Conservation (phyloP, 345 rosid genomes). For the Ricinus communis region DNA sequence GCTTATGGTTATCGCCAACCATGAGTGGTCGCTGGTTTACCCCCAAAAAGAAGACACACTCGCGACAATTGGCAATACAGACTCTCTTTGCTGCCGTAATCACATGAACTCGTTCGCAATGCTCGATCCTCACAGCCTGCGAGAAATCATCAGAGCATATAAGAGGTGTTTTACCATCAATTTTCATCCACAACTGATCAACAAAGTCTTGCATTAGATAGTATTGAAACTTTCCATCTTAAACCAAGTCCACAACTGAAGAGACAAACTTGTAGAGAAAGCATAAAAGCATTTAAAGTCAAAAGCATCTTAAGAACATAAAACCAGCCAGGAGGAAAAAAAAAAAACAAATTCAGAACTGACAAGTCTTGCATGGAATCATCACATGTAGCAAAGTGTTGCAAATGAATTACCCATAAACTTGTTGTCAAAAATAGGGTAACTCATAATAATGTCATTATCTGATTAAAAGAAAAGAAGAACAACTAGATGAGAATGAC, state of each 20-base stretch:
- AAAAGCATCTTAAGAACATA: neutral
- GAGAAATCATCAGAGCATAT: conserved; percentile 21
- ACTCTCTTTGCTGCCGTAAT: conserved; percentile 83
- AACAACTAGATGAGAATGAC: too few relatives aligned
- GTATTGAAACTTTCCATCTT: neutral
- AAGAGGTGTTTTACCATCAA: neutral
- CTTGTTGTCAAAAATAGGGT: too few relatives aligned
- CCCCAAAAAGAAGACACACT: conserved; percentile 93
- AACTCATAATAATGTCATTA: too few relatives aligned
- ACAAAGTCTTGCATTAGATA: neutral
- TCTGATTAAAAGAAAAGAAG: too few relatives aligned
- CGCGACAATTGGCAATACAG: conserved; percentile 95
- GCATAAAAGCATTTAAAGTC: neutral
- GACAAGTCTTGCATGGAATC: too few relatives aligned
- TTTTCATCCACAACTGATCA: neutral
- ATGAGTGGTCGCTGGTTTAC: conserved; percentile 98
- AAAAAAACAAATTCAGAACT: neutral
- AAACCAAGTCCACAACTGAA: too few relatives aligned
- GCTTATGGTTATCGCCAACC: conserved; percentile 96
- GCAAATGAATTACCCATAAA: too few relatives aligned
- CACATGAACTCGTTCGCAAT: conserved; percentile 98
- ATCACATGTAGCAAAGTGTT: too few relatives aligned
- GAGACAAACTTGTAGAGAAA: too few relatives aligned
- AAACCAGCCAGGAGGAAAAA: neutral
- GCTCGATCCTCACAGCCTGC: conserved; percentile 92